A percentile compares a stretch with the other conserved stretches of the same genome.
phyloP scores from a whole-genome alignment of 768 basidiomycete species.

The Tylopilus rubrobrunneus region DNA sequence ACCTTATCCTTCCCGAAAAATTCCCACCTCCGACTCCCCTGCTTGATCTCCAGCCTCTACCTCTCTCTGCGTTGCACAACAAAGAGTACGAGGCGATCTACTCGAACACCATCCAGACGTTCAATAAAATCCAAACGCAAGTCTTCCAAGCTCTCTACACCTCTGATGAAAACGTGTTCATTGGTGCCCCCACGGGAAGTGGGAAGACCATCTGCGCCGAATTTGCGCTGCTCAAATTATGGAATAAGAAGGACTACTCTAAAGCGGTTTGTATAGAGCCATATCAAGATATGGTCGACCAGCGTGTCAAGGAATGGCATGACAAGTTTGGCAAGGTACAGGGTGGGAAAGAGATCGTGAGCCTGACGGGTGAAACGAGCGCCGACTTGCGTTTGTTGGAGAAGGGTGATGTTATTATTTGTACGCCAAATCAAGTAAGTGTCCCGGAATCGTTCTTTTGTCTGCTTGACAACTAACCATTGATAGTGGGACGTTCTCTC shows the following conservation, averaged over 20 bases:
- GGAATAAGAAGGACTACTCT: slow-evolving; percentile 80
- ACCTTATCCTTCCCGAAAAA: slow-evolving; percentile 94
- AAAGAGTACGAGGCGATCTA: slow-evolving; percentile 89
- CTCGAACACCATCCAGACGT: slow-evolving; percentile 70
- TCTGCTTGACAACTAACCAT: not conserved
- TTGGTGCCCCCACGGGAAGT: slow-evolving; percentile 94
- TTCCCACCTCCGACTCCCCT: slow-evolving; percentile 92
- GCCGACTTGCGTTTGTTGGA: slow-evolving; percentile 87
- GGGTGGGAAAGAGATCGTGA: slow-evolving; percentile 91
- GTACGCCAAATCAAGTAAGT: slow-evolving; percentile 85
- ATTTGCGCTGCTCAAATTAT: slow-evolving; percentile 90
- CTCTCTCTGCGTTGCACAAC: slow-evolving; percentile 89
- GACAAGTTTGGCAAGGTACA: slow-evolving; percentile 78
- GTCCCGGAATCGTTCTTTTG: not conserved
- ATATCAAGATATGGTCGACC: slow-evolving; percentile 96
- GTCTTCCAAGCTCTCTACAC: slow-evolving; percentile 98
- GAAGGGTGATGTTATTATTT: slow-evolving; percentile 90
- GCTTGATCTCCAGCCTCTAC: slow-evolving; percentile 88
- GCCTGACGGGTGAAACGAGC: slow-evolving; percentile 90
- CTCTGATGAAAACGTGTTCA: slow-evolving; percentile 93
- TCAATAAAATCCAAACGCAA: slow-evolving; percentile 99
- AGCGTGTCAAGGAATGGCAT: slow-evolving; percentile 84
- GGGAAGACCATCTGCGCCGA: slow-evolving; percentile 98
- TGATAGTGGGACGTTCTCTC: slow-evolving; percentile 91
- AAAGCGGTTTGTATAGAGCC: slow-evolving; percentile 95